These are phyloP conservation scores for Ulota crispa DNA, from an alignment of 225 moss, liverwort and hornwort genomes.

Conservation along the genomic window DNA sequence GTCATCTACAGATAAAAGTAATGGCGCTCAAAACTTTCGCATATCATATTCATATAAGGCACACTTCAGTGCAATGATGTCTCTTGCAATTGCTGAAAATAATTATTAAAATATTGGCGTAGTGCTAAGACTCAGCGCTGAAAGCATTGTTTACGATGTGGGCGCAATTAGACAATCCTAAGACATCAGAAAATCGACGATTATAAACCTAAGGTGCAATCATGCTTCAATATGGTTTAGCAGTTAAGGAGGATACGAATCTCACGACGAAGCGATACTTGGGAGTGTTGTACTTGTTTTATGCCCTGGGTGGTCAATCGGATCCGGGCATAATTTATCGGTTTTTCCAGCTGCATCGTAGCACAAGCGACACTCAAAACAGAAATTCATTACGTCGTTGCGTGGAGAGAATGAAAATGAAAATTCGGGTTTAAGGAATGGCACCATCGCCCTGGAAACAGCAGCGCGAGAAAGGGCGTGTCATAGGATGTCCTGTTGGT, in stretches of 20 bases:
- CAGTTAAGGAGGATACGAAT: neutral
- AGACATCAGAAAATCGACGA: neutral
- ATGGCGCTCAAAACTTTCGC: neutral
- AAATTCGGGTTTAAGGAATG: neutral
- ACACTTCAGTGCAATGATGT: neutral
- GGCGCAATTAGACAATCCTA: neutral
- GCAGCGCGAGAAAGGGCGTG: neutral
- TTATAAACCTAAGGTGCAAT: neutral
- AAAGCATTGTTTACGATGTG: too few relatives aligned
- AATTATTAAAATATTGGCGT: too few relatives aligned
- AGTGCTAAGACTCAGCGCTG: too few relatives aligned
- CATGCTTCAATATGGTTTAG: neutral
- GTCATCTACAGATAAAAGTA: neutral
- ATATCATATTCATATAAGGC: neutral
- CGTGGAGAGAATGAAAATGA: neutral
- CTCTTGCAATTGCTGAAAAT: neutral
- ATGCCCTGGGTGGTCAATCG: neutral
- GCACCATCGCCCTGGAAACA: slow-evolving; percentile 5
- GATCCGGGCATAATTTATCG: neutral
- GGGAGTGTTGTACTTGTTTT: slow-evolving; percentile 8
- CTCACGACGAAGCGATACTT: slow-evolving; percentile 7
- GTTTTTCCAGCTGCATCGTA: slow-evolving; percentile 30
- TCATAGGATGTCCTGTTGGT: rapidly evolving
- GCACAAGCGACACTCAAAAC: slow-evolving; percentile 5
- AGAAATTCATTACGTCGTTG: neutral